Conservation (phyloP, 2,329 filamentous ascomycete species). For the Talaromyces sp. region DNA sequence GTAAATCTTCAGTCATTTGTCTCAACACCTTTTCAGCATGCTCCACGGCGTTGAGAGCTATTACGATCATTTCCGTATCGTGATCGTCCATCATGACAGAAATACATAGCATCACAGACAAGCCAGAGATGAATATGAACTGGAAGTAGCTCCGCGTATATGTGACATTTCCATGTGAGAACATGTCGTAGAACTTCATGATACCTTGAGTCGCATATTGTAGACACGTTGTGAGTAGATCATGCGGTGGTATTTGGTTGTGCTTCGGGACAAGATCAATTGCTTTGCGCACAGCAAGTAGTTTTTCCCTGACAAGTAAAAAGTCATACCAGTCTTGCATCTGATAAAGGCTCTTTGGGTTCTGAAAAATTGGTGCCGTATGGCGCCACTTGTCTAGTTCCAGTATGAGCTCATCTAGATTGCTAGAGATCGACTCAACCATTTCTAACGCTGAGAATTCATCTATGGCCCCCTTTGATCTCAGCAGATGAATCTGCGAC, state of each 20-base stretch:
- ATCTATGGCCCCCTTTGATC: neutral
- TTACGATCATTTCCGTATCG: neutral
- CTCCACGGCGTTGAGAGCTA: neutral
- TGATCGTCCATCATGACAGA: neutral
- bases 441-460: neutral
- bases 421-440: neutral
- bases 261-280: neutral
- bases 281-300: neutral
- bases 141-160: neutral
- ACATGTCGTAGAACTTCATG: neutral
- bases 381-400: neutral
- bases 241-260: neutral
- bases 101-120: neutral
- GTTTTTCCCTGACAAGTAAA: neutral
- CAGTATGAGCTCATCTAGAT: neutral
- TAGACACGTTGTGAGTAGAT: neutral
- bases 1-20: neutral
- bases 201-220: neutral
- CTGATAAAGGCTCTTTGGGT: neutral
- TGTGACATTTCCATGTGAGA: neutral
- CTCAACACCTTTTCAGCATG: neutral
- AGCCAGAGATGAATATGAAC: neutral
- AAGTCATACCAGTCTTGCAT: neutral
- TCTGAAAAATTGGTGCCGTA: neutral
- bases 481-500: neutral